These are phyloP conservation scores for Xylariales sp. DNA, from an alignment of 2,329 filamentous ascomycete genomes.

Conservation along the genomic window DNA sequence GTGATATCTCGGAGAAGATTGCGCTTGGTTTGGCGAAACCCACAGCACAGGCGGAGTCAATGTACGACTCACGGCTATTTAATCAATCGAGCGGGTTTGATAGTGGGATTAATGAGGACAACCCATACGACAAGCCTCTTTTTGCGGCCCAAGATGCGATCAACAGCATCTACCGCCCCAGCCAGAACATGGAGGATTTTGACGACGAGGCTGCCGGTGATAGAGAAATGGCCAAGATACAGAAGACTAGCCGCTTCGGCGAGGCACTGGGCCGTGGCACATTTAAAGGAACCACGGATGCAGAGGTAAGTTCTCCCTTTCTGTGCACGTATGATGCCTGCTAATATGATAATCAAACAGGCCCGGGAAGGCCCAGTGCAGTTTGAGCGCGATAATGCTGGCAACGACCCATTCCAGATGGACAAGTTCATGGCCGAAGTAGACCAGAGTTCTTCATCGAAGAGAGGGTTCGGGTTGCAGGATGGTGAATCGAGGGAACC, in stretches of 20 bases:
- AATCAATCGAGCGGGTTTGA: conserved; percentile 94
- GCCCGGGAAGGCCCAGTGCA: conserved; percentile 91
- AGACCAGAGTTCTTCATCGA: conserved; percentile 69
- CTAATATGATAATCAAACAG: conserved; percentile 56
- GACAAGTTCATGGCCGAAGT: conserved; percentile 91
- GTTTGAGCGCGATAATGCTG: conserved; percentile 84
- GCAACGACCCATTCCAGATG: conserved; percentile 87
- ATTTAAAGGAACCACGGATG: conserved; percentile 87
- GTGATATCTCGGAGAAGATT: conserved; percentile 97
- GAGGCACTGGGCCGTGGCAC: conserved; percentile 90
- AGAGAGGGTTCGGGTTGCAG: conserved; percentile 82
- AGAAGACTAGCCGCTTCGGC: conserved; percentile 83
- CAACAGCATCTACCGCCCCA: conserved; percentile 90
- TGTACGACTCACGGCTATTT: conserved; percentile 97
- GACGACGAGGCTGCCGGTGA: conserved; percentile 84
- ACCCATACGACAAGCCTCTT: conserved; percentile 95
- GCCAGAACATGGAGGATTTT: conserved; percentile 77
- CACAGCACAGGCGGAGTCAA: conserved; percentile 88
- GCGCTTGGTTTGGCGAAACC: conserved; percentile 94
- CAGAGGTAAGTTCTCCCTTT: conserved; percentile 69
- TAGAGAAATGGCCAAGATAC: conserved; percentile 86
- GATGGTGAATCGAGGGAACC: conserved; percentile 68
- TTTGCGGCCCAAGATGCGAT: conserved; percentile 97
- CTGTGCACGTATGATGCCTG: conserved; percentile 30
- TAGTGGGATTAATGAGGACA: conserved; percentile 95